Conservation (phyloP, 768 basidiomycete genomes). For the Lanmaoa rubissima region DNA sequence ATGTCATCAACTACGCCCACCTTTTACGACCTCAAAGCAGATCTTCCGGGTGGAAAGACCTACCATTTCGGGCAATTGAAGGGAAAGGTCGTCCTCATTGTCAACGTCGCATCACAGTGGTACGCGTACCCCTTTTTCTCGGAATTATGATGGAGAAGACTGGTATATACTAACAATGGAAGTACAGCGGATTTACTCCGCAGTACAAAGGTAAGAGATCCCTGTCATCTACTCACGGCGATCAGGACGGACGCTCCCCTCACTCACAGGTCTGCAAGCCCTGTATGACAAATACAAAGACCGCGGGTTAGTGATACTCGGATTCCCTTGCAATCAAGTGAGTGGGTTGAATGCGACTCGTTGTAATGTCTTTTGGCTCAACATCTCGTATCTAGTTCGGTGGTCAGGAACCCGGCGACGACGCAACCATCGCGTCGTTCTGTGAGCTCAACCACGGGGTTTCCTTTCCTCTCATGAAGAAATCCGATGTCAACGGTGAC, state of each 20-base stretch:
- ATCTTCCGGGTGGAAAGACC: conserved; percentile 50
- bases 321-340: conserved; percentile 92
- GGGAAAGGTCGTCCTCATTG: conserved; percentile 76
- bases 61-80: conserved; percentile 68
- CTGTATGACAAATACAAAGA: conserved; percentile 83
- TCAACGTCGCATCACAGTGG: conserved; percentile 80
- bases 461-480: conserved; percentile 87
- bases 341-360: not conserved
- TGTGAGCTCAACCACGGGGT: conserved; percentile 86
- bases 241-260: not conserved
- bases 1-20: conserved; percentile 30
- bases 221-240: not conserved
- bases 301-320: conserved; percentile 72
- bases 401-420: conserved; percentile 80
- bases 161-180: not conserved
- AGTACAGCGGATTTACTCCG: conserved; percentile 72
- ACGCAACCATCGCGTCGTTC: conserved; percentile 70
- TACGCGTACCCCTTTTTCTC: not conserved
- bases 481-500: conserved; percentile 91
- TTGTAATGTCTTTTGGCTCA: not conserved
- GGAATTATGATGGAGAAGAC: not conserved
- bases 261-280: conserved; percentile 61
- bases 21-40: conserved; percentile 72
- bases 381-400: conserved; percentile 56
- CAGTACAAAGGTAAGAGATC: conserved; percentile 62